Conservation (phyloP, 352 stramenopile species). For the Phytophthora cajani region DNA sequence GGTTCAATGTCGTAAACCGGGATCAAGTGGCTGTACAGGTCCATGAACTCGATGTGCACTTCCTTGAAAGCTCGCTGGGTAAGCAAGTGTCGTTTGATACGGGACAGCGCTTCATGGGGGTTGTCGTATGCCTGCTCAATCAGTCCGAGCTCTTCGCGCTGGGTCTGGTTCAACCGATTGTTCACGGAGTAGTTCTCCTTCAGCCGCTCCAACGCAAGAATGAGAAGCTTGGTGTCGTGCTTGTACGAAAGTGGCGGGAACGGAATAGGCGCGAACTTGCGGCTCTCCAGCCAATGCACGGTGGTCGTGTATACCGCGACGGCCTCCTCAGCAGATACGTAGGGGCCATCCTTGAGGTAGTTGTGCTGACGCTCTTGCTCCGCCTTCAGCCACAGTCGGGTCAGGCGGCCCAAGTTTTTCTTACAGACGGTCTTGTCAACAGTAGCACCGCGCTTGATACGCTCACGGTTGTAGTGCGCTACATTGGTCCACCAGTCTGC, state of each 20-base stretch:
- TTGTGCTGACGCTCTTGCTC: slow-evolving; percentile 99
- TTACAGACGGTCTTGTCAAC: slow-evolving; percentile 99
- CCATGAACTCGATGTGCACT: slow-evolving; percentile 99
- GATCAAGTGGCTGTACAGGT: slow-evolving; percentile 99
- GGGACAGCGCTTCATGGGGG: slow-evolving; percentile 97
- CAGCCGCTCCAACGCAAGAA: slow-evolving; percentile 98
- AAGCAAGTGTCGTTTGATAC: slow-evolving; percentile 99
- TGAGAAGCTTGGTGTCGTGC: slow-evolving; percentile 99
- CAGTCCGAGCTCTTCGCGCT: slow-evolving; percentile 98
- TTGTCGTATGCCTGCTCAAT: slow-evolving; percentile 99
- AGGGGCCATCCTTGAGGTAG: slow-evolving; percentile 99
- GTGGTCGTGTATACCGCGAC: slow-evolving; percentile 99
- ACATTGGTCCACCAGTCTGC: slow-evolving; percentile 99
- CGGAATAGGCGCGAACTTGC: slow-evolving; percentile 99
- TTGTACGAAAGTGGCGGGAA: slow-evolving; percentile 99
- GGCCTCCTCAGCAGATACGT: slow-evolving; percentile 98
- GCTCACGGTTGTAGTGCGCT: slow-evolving; percentile 99
- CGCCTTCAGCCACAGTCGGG: slow-evolving; percentile 99
- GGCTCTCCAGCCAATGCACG: slow-evolving; percentile 99
- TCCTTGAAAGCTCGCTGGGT: slow-evolving; percentile 99
- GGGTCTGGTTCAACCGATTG: slow-evolving; percentile 97
- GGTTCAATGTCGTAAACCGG: slow-evolving; percentile 99
- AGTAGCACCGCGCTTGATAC: slow-evolving; percentile 99
- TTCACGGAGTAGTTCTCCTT: slow-evolving; percentile 99
- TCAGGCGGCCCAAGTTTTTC: slow-evolving; percentile 99